These are phyloP conservation scores for Podospora didyma DNA, from an alignment of 495 filamentous ascomycete species.

Conservation along the genomic window DNA sequence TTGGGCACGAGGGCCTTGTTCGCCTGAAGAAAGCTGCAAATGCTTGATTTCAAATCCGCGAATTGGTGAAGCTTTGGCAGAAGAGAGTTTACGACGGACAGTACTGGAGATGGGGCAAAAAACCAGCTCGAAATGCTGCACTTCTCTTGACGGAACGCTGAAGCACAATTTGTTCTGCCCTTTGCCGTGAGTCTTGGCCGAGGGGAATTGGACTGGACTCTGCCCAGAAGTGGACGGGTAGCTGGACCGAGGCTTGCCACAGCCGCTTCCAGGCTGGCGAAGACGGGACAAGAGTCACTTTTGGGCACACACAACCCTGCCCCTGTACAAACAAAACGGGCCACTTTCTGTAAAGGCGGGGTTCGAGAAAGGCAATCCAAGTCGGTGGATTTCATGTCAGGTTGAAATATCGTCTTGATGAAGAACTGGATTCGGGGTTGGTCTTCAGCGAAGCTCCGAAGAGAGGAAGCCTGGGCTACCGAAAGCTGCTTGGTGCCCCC, in stretches of 20 bases:
- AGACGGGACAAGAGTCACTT: no score
- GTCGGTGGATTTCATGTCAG: no score
- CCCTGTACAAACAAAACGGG: no score
- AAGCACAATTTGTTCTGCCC: no score
- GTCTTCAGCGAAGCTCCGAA: neutral
- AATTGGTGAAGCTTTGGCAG: neutral
- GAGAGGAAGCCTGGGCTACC: neutral
- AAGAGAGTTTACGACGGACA: neutral
- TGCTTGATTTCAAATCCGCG: neutral
- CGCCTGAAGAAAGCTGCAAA: no score
- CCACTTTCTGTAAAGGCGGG: no score
- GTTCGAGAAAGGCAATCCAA: no score
- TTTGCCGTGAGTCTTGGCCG: slow-evolving; percentile 9
- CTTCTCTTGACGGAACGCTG: no score
- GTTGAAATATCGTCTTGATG: neutral
- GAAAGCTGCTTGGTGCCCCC: neutral
- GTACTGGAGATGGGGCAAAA: neutral
- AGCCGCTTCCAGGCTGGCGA: slow-evolving; percentile 6
- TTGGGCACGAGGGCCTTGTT: no score
- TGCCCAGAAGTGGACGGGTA: slow-evolving; percentile 11
- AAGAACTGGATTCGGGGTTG: neutral
- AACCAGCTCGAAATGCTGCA: neutral
- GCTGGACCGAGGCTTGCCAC: slow-evolving; percentile 23
- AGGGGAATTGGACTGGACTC: slow-evolving; percentile 14
- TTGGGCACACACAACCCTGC: no score